Percentiles rank a stretch among this genome's conserved stretches.
phyloP scores from a whole-genome alignment of 78 protist species.

The Pelomyxa schiedti region DNA sequence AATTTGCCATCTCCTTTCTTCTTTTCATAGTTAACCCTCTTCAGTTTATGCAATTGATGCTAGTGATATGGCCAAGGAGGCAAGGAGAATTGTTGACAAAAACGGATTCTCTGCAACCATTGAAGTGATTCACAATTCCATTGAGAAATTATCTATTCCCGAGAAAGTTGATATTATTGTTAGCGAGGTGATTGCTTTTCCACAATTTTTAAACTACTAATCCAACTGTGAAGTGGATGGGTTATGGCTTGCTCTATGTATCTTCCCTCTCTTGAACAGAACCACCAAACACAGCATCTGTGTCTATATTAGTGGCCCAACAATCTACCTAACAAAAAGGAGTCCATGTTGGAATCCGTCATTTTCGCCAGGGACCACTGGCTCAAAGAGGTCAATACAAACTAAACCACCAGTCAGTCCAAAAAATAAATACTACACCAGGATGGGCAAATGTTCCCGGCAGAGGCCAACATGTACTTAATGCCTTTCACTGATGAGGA shows the following conservation, averaged over 20 bases:
- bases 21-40: too few relatives aligned
- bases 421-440: constrained; percentile 6
- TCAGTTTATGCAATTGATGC: constrained; percentile 47
- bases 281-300: too few relatives aligned
- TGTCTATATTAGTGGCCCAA: too few relatives aligned
- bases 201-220: too few relatives aligned
- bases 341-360: constrained; percentile 91
- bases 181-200: too few relatives aligned
- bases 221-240: constrained; percentile 90
- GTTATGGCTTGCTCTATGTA: constrained; percentile 71
- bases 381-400: constrained; percentile 12
- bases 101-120: too few relatives aligned
- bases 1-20: background rate
- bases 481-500: constrained; percentile 69
- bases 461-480: constrained; percentile 49
- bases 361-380: constrained; percentile 92
- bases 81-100: constrained; percentile 70
- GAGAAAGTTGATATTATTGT: too few relatives aligned
- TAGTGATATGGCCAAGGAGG: constrained; percentile 45
- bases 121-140: too few relatives aligned
- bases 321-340: too few relatives aligned
- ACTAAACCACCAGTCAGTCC: background rate
- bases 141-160: too few relatives aligned
- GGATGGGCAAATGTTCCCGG: constrained; percentile 83
- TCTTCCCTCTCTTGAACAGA: too few relatives aligned